Evolutionary conservation across 1,284 basidiomycete genomes (phyloP), one percentile per base, ranked within the genome.

Genomic region (Cutaneotrichosporon dermatis): DNA sequence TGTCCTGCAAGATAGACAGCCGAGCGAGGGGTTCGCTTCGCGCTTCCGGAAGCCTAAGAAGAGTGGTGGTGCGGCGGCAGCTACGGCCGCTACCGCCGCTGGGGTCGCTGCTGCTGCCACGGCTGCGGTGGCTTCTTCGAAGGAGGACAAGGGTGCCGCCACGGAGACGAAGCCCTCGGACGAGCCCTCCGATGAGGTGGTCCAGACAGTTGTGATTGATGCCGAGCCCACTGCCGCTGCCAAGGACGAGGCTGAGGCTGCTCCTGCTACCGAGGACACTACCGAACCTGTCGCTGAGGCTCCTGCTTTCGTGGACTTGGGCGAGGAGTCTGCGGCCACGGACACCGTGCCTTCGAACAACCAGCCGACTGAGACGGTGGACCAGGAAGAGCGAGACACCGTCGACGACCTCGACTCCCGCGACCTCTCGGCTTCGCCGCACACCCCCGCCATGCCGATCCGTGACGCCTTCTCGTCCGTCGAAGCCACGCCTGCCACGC

Each of bases 11-110:
- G 25, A 25, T 25, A 25, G 25, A 25, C 25, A 25, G 25, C 25
- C 25, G 25, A 25, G 41, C 39, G 51, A 43, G 8, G 51, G 51
- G 35, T 54, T 54, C 13, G 42, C 54, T 4, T 13, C 54, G 4
- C 54, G 44, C 37, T 49, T 48, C 16, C 37, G 45, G 7, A 55
- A 55, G 45, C 15, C 13, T 11, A 48, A 49, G 37, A 55, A 41
- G 45, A 48, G 43, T n/a, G 33, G 40, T 25, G 37, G 13, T 10
- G 39, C 36, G 6, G 25, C n/a, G 3, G 34, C 54, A 7, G 43
- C 53, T 45, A 42, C 34, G 6, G 37, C 39, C 6, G 51, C 36
- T 3, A 25, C 51, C 2, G 39, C 51, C 11, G 41, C 41, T 5
- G 42, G 5, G 15, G 51, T 15, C 7, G 51, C 40, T 4, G 40